Evolutionary conservation across 2,329 filamentous ascomycete species (phyloP).

Genomic region (Proliferodiscus dingleyae): DNA sequence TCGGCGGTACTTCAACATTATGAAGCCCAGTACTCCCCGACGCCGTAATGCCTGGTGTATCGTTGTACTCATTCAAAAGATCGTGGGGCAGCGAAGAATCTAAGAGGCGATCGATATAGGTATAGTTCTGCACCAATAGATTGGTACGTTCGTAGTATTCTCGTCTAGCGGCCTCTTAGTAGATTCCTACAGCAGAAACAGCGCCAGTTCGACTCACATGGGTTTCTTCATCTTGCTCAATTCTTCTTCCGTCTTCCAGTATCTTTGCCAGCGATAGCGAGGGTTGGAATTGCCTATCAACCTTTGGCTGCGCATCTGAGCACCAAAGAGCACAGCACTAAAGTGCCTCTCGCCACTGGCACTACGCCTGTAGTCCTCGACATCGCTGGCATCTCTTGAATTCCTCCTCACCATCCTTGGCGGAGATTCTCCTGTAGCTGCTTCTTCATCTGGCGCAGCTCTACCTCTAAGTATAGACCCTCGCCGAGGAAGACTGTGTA

Average conservation of each 20-base stretch:
- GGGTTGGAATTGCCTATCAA: constrained; percentile 87
- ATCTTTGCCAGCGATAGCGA: constrained; percentile 73
- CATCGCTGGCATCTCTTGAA: constrained; percentile 17
- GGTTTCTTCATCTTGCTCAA: constrained; percentile 65
- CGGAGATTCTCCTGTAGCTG: constrained; percentile 7
- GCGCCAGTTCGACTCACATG: constrained; percentile 44
- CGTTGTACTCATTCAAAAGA: constrained; percentile 82
- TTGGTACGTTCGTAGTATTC: constrained; percentile 89
- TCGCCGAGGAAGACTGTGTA: constrained; percentile 16
- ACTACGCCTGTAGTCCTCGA: constrained; percentile 22
- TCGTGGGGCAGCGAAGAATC: constrained; percentile 91
- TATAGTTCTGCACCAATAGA: constrained; percentile 81
- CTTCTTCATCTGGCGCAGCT: constrained; percentile 26
- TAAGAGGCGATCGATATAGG: constrained; percentile 86
- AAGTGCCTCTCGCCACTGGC: constrained; percentile 51
- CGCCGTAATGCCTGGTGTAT: constrained; percentile 31
- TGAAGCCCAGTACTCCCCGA: constrained; percentile 40
- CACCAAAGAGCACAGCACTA: constrained; percentile 56
- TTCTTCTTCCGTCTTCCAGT: constrained; percentile 77
- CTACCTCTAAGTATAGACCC: constrained; percentile 14
- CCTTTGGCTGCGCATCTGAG: constrained; percentile 74
- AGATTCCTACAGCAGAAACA: constrained; percentile 1
- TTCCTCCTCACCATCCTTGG: constrained; percentile 9
- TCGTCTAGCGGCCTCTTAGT: constrained; percentile 45
- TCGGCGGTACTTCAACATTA: constrained; percentile 60